Percentiles rank a stretch among this genome's conserved stretches.
These are phyloP conservation scores for Phalaenopsis aphrodite DNA, from an alignment of 106 monocot species.

Conservation along the genomic window DNA sequence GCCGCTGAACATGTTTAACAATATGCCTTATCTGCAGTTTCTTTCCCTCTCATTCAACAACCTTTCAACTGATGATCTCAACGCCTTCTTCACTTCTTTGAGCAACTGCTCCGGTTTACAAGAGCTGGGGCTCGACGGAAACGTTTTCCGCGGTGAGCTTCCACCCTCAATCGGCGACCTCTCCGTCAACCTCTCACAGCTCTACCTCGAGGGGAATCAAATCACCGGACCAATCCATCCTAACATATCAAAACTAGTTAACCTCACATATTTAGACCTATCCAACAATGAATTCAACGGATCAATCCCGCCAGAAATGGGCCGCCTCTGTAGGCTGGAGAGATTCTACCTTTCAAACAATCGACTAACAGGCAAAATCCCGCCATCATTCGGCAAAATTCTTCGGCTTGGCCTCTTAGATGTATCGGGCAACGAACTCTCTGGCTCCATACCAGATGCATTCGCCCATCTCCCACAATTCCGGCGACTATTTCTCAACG, in stretches of 20 bases:
- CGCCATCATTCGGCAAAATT: conserved; percentile 36
- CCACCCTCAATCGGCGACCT: conserved; percentile 44
- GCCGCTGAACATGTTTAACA: conserved; percentile 39
- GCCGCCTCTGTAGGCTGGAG: conserved; percentile 35
- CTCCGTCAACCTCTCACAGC: conserved; percentile 33
- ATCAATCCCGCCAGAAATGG: conserved; percentile 61
- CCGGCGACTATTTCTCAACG: conserved; percentile 45
- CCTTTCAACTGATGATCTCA: conserved; percentile 28
- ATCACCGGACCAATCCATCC: conserved; percentile 58
- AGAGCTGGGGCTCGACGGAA: conserved; percentile 66
- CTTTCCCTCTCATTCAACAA: conserved; percentile 70
- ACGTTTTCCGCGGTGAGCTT: conserved; percentile 36
- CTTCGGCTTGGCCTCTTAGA: conserved; percentile 54
- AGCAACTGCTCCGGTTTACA: conserved; percentile 41
- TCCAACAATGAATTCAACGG: conserved; percentile 71
- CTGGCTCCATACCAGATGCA: conserved; percentile 49
- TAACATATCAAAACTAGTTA: conserved; percentile 63
- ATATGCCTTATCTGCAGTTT: conserved; percentile 30
- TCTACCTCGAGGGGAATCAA: conserved; percentile 67
- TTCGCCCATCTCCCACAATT: conserved; percentile 55
- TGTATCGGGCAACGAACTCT: conserved; percentile 51
- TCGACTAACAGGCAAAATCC: conserved; percentile 57
- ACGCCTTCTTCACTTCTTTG: conserved; percentile 50
- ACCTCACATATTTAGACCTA: conserved; percentile 68
- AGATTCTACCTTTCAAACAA: conserved; percentile 60